Conservation (phyloP, 2,329 filamentous ascomycete species). For the Basipetospora chlamydospora region DNA sequence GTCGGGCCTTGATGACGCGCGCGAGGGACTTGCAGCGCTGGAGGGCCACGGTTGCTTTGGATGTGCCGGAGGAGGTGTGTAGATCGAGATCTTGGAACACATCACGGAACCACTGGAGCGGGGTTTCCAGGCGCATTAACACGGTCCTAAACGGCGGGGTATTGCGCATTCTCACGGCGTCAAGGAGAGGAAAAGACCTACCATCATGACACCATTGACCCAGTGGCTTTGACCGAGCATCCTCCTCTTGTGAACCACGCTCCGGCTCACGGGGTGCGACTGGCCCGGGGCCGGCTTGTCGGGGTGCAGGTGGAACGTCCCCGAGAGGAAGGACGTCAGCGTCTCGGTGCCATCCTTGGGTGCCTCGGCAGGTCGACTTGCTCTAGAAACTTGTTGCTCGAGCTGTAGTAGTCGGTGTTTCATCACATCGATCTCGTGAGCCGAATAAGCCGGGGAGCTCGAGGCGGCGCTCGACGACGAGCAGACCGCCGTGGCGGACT, state of each 20-base stretch:
- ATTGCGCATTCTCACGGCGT: not conserved
- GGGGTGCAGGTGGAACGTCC: constrained; percentile 26
- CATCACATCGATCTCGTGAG: constrained; percentile 19
- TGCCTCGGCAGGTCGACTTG: not conserved
- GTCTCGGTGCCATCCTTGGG: constrained; percentile 19
- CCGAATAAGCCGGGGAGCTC: constrained; percentile 12
- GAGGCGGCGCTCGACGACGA: constrained; percentile 1
- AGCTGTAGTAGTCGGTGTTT: constrained; percentile 25
- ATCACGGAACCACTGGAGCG: constrained; percentile 22
- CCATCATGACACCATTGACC: constrained; percentile 32
- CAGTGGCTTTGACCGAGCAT: constrained; percentile 44
- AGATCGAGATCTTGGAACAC: constrained; percentile 29
- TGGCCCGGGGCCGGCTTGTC: constrained; percentile 19
- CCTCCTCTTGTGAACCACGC: constrained; percentile 38
- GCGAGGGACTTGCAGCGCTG: constrained; percentile 38
- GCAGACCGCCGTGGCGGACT: not conserved
- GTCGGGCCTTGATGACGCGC: constrained; percentile 33
- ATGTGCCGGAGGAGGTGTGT: constrained; percentile 20
- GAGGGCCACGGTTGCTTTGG: constrained; percentile 21
- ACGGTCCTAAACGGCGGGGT: not conserved
- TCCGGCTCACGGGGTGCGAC: constrained; percentile 19
- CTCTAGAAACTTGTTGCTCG: constrained; percentile 24
- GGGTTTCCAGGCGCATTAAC: too few species aligned
- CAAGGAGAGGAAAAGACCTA: constrained; percentile 15
- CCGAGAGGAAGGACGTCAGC: constrained; percentile 21